A percentile compares a stretch with the other conserved stretches of the same genome.
These are phyloP conservation scores for Termitomyces sp. DNA, from an alignment of 768 basidiomycete species.

Conservation along the genomic window DNA sequence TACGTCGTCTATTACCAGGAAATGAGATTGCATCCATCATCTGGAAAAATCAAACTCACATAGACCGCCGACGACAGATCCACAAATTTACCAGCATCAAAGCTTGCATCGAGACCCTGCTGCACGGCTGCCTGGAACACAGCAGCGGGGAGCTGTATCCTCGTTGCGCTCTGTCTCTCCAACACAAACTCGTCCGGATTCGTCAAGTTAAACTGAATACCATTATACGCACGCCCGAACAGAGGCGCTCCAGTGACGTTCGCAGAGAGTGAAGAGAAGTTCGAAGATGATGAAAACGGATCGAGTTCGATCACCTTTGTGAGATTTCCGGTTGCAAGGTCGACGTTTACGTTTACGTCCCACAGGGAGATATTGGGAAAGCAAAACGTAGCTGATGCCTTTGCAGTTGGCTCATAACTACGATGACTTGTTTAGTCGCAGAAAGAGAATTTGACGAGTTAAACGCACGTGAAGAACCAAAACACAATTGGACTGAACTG, in stretches of 20 bases:
- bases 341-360: conserved; percentile 40
- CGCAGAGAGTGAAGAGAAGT: conserved; percentile 33
- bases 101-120: conserved; percentile 33
- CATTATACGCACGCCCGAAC: conserved; percentile 47
- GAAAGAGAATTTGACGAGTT: not conserved
- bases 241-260: conserved; percentile 43
- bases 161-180: conserved; percentile 37
- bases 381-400: conserved; percentile 44
- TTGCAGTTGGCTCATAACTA: conserved; percentile 30
- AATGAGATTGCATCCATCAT: not conserved
- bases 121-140: conserved; percentile 41
- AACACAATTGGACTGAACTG: conserved; percentile 47
- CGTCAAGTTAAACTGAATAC: conserved; percentile 41
- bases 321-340: conserved; percentile 38
- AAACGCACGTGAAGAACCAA: conserved; percentile 48
- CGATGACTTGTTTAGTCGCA: not conserved
- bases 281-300: conserved; percentile 32
- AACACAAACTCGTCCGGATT: conserved; percentile 35
- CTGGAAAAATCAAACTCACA: conserved; percentile 27
- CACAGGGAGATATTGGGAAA: conserved; percentile 36
- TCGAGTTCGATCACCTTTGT: conserved; percentile 36
- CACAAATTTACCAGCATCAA: conserved; percentile 31
- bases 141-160: conserved; percentile 45
- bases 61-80: conserved; percentile 38
- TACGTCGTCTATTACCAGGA: conserved; percentile 31